Evolutionary conservation across 352 stramenopile genomes (phyloP).

Genomic region (Phytophthora fragariae): DNA sequence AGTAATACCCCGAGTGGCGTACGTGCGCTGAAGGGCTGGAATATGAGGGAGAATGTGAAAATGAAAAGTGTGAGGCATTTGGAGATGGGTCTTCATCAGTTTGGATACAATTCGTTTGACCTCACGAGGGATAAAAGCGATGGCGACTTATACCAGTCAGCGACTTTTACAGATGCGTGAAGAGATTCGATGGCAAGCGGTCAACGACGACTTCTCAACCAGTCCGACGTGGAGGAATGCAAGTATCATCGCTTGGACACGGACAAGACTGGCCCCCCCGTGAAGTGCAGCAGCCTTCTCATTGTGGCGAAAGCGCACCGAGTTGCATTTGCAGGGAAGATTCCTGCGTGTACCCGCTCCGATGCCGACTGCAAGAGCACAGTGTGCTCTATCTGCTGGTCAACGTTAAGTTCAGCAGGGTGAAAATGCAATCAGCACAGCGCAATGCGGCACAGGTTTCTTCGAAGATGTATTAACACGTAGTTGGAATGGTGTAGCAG

Average conservation of each 20-base stretch:
- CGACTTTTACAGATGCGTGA: not conserved
- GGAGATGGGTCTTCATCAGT: not conserved
- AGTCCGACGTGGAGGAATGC: no score
- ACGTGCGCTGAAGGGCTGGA: not conserved
- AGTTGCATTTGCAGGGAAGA: not conserved
- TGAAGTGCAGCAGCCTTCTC: conserved; percentile 14
- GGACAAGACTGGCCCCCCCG: no score
- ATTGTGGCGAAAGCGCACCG: not conserved
- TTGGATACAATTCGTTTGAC: not conserved
- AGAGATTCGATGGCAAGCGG: not conserved
- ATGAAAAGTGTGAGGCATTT: not conserved
- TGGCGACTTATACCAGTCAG: not conserved
- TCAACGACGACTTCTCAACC: no score
- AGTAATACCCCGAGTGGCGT: not conserved
- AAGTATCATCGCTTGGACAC: no score
- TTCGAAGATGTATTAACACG: not conserved
- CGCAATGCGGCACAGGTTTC: not conserved
- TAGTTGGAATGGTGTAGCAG: not conserved
- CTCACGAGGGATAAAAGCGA: not conserved
- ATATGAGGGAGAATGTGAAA: not conserved
- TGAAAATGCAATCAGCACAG: not conserved
- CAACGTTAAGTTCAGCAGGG: not conserved
- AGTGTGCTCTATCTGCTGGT: not conserved
- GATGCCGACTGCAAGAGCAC: not conserved
- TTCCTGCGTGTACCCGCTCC: not conserved